phyloP scores from a whole-genome alignment of 345 rosid species.

The Moringa oleifera region DNA sequence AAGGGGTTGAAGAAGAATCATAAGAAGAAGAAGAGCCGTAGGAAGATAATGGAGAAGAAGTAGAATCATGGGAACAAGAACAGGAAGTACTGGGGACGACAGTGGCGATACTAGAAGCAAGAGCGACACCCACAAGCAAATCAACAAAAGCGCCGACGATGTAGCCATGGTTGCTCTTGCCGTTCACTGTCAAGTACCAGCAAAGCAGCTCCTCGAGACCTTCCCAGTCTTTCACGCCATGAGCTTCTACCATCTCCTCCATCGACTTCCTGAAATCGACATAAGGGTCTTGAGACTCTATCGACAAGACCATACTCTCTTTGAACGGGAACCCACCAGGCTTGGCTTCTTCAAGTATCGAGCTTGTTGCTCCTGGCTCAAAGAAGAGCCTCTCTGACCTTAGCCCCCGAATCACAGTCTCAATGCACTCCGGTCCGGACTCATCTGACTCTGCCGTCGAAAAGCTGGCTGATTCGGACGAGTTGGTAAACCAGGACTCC shows the following conservation, averaged over 20 bases:
- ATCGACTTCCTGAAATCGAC: slow-evolving; percentile 76
- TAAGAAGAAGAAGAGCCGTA: slow-evolving; percentile 43
- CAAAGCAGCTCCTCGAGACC: slow-evolving; percentile 62
- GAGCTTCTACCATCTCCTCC: slow-evolving; percentile 91
- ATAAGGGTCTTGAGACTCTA: slow-evolving; percentile 76
- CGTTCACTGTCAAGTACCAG: slow-evolving; percentile 66
- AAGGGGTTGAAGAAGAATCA: slow-evolving; percentile 39
- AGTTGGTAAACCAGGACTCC: slow-evolving; percentile 23
- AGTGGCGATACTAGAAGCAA: slow-evolving; percentile 15
- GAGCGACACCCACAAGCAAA: slow-evolving; percentile 43
- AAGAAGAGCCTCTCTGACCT: slow-evolving; percentile 62
- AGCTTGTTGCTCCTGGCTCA: slow-evolving; percentile 63
- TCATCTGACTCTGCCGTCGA: slow-evolving; percentile 34
- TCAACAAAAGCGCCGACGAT: slow-evolving; percentile 82
- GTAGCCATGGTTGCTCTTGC: slow-evolving; percentile 56
- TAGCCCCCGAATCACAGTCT: slow-evolving; percentile 46
- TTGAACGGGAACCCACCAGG: slow-evolving; percentile 22
- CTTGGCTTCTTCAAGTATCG: slow-evolving; percentile 43
- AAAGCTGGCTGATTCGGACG: slow-evolving; percentile 38
- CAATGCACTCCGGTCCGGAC: slow-evolving; percentile 27
- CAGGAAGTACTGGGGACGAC: slow-evolving; percentile 25
- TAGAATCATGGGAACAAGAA: slow-evolving; percentile 37
- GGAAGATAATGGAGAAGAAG: slow-evolving; percentile 53
- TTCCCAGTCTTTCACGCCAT: slow-evolving; percentile 57
- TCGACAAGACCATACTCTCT: slow-evolving; percentile 43